Evolutionary conservation across 345 rosid species (phyloP).

Genomic region (Carallia brachiata): DNA sequence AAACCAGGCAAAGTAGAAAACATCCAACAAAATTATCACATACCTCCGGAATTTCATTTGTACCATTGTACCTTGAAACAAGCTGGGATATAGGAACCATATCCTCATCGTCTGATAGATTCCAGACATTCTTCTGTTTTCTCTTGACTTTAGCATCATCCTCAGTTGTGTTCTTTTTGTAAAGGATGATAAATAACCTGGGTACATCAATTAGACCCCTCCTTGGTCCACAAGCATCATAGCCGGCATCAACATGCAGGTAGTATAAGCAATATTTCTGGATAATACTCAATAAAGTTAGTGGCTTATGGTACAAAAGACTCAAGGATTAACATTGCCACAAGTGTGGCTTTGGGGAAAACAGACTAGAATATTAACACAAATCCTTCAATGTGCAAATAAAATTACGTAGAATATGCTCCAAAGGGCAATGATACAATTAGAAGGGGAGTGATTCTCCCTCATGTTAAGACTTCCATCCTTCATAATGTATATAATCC

Average conservation of each 20-base stretch:
- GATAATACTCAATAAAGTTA: slow-evolving; percentile 19
- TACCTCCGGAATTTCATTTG: slow-evolving; percentile 68
- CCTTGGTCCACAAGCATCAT: slow-evolving; percentile 91
- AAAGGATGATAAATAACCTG: slow-evolving; percentile 70
- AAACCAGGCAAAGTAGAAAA: not conserved
- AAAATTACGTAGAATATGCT: not conserved
- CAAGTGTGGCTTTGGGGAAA: not conserved
- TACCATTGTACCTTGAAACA: slow-evolving; percentile 79
- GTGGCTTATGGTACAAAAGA: not conserved
- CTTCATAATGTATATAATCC: no score
- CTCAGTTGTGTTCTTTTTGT: slow-evolving; percentile 66
- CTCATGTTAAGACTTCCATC: no score
- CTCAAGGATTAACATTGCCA: not conserved
- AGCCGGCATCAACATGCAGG: slow-evolving; percentile 72
- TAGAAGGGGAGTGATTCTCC: no score
- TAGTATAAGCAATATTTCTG: slow-evolving; percentile 91
- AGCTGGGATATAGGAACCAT: slow-evolving; percentile 87
- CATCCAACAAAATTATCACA: not conserved
- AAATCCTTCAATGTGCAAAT: not conserved
- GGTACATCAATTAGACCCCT: slow-evolving; percentile 68
- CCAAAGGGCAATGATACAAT: not conserved
- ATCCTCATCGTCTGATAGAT: slow-evolving; percentile 47
- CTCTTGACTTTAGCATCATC: slow-evolving; percentile 38
- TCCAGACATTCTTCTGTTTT: slow-evolving; percentile 55
- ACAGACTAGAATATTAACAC: not conserved